Evolutionary conservation across 352 stramenopile genomes (phyloP), one percentile per base, ranked within the genome.

Genomic region (Poterioochromonas sp.): DNA sequence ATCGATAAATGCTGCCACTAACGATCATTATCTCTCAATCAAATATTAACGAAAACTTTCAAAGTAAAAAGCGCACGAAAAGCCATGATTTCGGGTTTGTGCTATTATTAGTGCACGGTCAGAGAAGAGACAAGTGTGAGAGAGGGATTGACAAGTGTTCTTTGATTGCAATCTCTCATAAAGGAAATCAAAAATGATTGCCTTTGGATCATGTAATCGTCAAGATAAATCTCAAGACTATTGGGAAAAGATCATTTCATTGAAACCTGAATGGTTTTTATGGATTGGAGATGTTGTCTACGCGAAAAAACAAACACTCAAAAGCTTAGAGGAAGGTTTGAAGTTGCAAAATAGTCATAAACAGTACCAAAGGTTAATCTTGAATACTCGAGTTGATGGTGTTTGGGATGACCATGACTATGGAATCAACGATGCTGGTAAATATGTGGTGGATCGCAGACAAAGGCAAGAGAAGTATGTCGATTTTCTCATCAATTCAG

Each of bases 351-450:
- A 39, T 1, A 12, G 32, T 26, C 18, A 81, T 60, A 41, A 22
- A 18, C 20, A 77, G 5, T 81, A 81, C 58, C 0, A n/a, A 44
- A 15, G 0, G 3, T 81, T 81, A 34, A n/a, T 29, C n/a, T 35
- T 15, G 11, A 0, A 58, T 41, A 58, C 20, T 53, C 5, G 2
- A 15, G 47, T 90, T n/a, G 82, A 87, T 80, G 87, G 86, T 35
- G 83, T 81, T 8, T 90, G 84, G 84, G 87, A 92, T 80, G 87
- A 92, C 84, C 87, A 92, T 79, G 87, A 92, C 73, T 86, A 85
- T 70, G 87, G 87, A 53, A 83, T 82, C 0, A 92, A 92, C 80
- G 87, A 92, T 83, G 80, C 79, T 63, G 87, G 87, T 12, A 73
- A 71, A 12, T 69, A 85, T 39, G 81, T 89, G 63, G 76, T 73